A percentile compares a stretch with the other conserved stretches of the same genome.
phyloP scores from a whole-genome alignment of 2,329 filamentous ascomycete species.

The Lachnellula arida region DNA sequence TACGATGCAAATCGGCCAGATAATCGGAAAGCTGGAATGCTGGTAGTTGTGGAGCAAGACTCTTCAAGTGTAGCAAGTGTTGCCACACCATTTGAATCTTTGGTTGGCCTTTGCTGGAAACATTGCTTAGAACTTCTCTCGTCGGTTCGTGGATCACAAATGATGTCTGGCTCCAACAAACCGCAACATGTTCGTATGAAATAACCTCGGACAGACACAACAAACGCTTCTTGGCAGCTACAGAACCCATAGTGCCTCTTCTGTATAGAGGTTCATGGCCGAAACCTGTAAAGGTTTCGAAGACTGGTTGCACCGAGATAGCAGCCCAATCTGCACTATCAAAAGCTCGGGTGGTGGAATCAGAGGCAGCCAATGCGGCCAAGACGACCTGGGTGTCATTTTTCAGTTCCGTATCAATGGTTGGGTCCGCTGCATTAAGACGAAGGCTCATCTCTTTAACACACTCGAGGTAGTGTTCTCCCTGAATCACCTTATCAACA shows the following conservation, averaged over 20 bases:
- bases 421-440: too few relatives aligned
- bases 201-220: conserved; percentile 18
- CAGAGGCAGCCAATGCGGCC: too few relatives aligned
- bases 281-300: conserved; percentile 12
- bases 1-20: conserved; percentile 15
- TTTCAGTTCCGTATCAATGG: too few relatives aligned
- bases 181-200: conserved; percentile 8
- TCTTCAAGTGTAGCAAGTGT: conserved; percentile 20
- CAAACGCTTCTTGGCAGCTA: conserved; percentile 5
- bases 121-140: conserved; percentile 6
- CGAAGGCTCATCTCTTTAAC: too few relatives aligned
- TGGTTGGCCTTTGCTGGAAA: conserved; percentile 6
- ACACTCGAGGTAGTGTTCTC: too few relatives aligned
- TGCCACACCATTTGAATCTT: conserved; percentile 14
- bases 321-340: conserved; percentile 3
- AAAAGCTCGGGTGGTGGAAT: too few relatives aligned
- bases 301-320: conserved; percentile 12
- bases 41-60: conserved; percentile 2
- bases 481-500: too few relatives aligned
- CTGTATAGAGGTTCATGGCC: conserved; percentile 12
- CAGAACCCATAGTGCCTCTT: conserved; percentile 9
- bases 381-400: too few relatives aligned
- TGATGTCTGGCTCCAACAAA: conserved; percentile 26
- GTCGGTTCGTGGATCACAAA: conserved; percentile 17
- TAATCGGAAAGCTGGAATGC: too few relatives aligned